A percentile compares a stretch with the other conserved stretches of the same genome.
These are phyloP conservation scores for Fusarium xyrophilum DNA, from an alignment of 2,329 filamentous ascomycete genomes.

Conservation along the genomic window DNA sequence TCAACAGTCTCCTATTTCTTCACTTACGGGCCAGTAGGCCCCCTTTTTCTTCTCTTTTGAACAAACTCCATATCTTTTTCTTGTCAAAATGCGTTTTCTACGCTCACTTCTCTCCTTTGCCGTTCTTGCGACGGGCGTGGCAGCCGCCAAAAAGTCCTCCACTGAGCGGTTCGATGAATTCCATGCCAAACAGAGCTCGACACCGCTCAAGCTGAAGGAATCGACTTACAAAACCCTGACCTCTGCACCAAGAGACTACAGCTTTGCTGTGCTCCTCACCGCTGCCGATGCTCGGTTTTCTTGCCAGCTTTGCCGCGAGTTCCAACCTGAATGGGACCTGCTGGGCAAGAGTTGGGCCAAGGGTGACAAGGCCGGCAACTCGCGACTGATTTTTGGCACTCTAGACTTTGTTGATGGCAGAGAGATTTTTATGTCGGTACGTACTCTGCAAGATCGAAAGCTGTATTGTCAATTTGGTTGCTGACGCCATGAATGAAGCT, in stretches of 20 bases:
- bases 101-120: conserved; percentile 68
- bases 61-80: not conserved
- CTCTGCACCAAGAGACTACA: conserved; percentile 80
- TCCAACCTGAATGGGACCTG: conserved; percentile 93
- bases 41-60: conserved; percentile 1
- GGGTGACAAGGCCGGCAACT: conserved; percentile 77
- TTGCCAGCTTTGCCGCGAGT: conserved; percentile 85
- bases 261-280: conserved; percentile 81
- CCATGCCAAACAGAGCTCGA: conserved; percentile 68
- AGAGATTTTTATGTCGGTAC: conserved; percentile 83
- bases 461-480: not conserved
- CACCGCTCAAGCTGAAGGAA: conserved; percentile 81
- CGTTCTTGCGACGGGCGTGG: conserved; percentile 65
- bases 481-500: conserved; percentile 67
- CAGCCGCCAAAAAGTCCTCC: conserved; percentile 70
- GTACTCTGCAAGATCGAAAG: not conserved
- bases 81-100: conserved; percentile 71
- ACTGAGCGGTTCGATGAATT: conserved; percentile 74
- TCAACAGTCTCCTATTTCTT: conserved; percentile 13
- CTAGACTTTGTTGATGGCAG: conserved; percentile 89
- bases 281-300: conserved; percentile 83
- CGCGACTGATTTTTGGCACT: conserved; percentile 78
- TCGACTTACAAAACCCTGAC: conserved; percentile 77
- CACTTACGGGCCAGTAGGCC: conserved; percentile 37
- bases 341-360: conserved; percentile 85